Evolutionary conservation across 2,329 filamentous ascomycete genomes (phyloP), one percentile per base, ranked within the genome.

Genomic region (Botryotinia narcissicola): DNA sequence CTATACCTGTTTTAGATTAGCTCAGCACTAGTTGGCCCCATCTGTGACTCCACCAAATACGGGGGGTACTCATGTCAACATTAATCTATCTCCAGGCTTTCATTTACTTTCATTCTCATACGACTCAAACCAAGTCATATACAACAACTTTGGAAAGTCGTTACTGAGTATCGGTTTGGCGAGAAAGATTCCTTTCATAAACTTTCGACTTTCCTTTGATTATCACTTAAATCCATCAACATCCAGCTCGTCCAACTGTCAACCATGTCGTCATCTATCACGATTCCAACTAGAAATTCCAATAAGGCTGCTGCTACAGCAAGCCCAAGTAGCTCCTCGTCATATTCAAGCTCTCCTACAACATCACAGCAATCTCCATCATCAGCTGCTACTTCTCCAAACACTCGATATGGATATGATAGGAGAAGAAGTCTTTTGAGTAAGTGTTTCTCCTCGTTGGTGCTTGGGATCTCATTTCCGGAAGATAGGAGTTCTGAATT

Each of bases 191-290:
- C 35, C 20, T 51, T 46, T 37, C 3, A n/a, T n/a, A 67, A 18
- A 54, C 25, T n/a, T 22, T 7, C 46, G 29, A 40, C 60, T 20
- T 63, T 42, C n/a, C 60, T 63, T 63, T 63, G 3, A 42, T 44
- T 63, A 63, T 42, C 16, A 63, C 25, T 4, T 20, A 29, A 25
- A 42, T 63, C 60, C 8, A 44, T 44, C 40, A 44, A 22, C 9
- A 9, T 42, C 22, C 42, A 66, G 44, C 29, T 16, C 29, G 22
- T 25, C 29, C 4, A 63, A 1, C 29, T 25, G 40, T 32, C 35
- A 73, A 77, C 57, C 60, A 81, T 91, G 89, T 90, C 90, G 74
- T 90, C 90, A 74, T 92, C 90, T 74, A 93, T 93, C 83, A 85
- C 87, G 76, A 93, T 94, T 78, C 91, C 91, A 5, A 81, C 83